Evolutionary conservation across 2,329 filamentous ascomycete genomes (phyloP), one percentile per base, ranked within the genome.

Genomic region (Ceratocystis cacaofunesta): DNA sequence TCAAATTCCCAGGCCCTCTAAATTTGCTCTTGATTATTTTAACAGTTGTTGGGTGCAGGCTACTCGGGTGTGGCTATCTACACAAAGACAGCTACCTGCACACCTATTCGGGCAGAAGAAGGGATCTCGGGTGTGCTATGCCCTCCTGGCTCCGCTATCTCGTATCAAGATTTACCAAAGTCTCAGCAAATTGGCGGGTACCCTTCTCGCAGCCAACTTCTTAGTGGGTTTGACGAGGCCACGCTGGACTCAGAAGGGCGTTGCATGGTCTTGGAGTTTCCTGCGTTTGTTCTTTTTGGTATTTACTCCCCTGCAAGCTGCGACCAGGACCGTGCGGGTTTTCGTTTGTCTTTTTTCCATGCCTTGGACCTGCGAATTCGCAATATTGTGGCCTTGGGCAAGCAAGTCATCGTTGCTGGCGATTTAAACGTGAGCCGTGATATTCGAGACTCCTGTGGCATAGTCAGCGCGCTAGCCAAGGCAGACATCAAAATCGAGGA

Each of bases 41-140:
- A 52, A 64, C 30, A 6, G 5, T 8, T 46, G 2, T 17, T 12
- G 6, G 5, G 22, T 52, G 5, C 19, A 95, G 91, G 94, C 28
- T 99, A 97, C 73, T 95, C 92, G 30, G 94, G 94, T 1, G 92
- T 99, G 1, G 94, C 88, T 2, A 90, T 99, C 44, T 99, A 96
- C 76, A 96, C 92, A 0, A 84, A 90, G n/a, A 94, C 89, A 72
- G 82, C 88, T 3, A 86, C 83, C 44, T 97, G 94, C 74, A 84
- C 86, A 2, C 94, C 94, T 0, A 89, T 96, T 30, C 85, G 87
- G 68, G 92, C 92, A 2, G 94, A 99, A 76, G 92, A 97, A 77
- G 94, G 94, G n/a, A 80, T 99, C 64, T 87, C 90, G 0, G 94
- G 94, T 17, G 78, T 90, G 4, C 81, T 96, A 15, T 41, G 82